phyloP scores from a whole-genome alignment of 106 monocot species.

The Dendrobium chrysotoxum region DNA sequence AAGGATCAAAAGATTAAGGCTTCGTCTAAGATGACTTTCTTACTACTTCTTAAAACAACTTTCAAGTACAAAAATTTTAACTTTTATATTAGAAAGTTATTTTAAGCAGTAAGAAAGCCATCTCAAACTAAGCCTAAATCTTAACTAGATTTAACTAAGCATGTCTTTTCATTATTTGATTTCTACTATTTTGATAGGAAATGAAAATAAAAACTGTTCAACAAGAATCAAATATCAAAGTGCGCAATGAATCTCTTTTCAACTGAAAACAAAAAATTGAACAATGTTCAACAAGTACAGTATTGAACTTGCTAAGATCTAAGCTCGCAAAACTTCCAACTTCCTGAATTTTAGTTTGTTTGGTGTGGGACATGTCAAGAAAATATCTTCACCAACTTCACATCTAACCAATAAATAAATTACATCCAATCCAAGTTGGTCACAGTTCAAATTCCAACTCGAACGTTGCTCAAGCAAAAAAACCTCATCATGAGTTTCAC shows the following conservation, averaged over 20 bases:
- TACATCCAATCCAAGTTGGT: background rate
- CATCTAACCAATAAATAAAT: background rate
- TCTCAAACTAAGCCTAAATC: too few species aligned
- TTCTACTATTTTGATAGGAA: too few species aligned
- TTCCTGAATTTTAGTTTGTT: background rate
- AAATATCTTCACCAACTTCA: background rate
- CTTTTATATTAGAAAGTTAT: too few species aligned
- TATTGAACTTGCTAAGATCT: background rate
- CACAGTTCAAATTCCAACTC: background rate
- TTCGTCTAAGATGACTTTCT: too few species aligned
- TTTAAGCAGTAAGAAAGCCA: too few species aligned
- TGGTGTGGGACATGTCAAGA: background rate
- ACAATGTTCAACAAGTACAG: background rate
- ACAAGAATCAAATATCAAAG: too few species aligned
- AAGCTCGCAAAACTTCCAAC: background rate
- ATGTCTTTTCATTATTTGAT: too few species aligned
- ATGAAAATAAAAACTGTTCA: too few species aligned
- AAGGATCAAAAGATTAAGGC: too few species aligned
- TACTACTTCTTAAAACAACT: too few species aligned
- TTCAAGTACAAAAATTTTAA: too few species aligned
- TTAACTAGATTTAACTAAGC: too few species aligned
- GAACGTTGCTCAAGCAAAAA: background rate
- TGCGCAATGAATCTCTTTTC: background rate
- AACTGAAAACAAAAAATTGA: background rate
- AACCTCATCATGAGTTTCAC: background rate